Conservation (phyloP, 2,329 filamentous ascomycete genomes). For the Cladosporium sp. region DNA sequence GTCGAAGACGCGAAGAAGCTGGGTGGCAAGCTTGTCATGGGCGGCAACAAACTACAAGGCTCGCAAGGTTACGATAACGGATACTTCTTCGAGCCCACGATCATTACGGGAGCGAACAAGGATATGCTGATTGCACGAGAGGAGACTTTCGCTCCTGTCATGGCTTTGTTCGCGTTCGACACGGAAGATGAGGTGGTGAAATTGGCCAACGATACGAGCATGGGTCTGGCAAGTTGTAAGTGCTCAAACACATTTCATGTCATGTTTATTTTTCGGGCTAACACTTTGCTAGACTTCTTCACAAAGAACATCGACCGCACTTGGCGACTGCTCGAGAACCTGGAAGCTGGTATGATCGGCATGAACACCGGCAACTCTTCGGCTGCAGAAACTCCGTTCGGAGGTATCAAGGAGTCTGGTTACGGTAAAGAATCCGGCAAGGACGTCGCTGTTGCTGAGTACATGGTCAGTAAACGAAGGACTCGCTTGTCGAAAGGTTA, state of each 20-base stretch:
- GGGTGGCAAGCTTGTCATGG: slow-evolving; percentile 12
- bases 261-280: background rate
- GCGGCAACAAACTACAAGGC: slow-evolving; percentile 11
- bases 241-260: background rate
- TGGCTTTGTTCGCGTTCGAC: slow-evolving; percentile 12
- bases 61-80: slow-evolving; percentile 16
- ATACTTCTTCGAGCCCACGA: slow-evolving; percentile 16
- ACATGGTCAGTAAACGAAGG: slow-evolving; percentile 30
- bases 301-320: slow-evolving; percentile 64
- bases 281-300: slow-evolving; percentile 48
- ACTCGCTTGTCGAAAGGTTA: slow-evolving; percentile 22
- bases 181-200: slow-evolving; percentile 13
- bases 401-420: slow-evolving; percentile 64
- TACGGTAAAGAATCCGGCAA: slow-evolving; percentile 66
- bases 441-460: slow-evolving; percentile 61
- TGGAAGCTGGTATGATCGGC: slow-evolving; percentile 60
- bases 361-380: slow-evolving; percentile 54
- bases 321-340: slow-evolving; percentile 62
- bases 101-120: slow-evolving; percentile 8
- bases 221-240: slow-evolving; percentile 58
- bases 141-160: slow-evolving; percentile 15
- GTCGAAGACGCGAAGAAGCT: slow-evolving; percentile 43
- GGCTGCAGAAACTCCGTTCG: slow-evolving; percentile 63
- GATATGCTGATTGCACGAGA: slow-evolving; percentile 13
- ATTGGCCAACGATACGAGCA: slow-evolving; percentile 45